phyloP scores from a whole-genome alignment of 495 filamentous ascomycete species.

The Tetracladium marchalianum region DNA sequence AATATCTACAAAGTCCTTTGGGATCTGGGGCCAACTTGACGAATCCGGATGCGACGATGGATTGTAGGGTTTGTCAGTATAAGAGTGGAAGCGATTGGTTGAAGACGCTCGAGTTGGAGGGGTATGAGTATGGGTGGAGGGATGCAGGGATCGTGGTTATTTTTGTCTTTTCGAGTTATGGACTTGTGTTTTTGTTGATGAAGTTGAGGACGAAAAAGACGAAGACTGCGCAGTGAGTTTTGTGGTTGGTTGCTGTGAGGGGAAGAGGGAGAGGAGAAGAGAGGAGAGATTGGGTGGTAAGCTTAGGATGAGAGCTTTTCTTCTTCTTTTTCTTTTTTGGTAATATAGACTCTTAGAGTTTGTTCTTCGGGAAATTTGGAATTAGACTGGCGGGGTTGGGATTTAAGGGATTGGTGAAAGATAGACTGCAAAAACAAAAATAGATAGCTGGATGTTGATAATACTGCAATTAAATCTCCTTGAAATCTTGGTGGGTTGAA shows the following conservation, averaged over 20 bases:
- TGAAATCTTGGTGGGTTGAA: no score
- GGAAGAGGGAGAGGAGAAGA: no score
- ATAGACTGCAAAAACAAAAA: no score
- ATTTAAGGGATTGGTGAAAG: no score
- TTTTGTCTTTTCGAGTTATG: slow-evolving; percentile 36
- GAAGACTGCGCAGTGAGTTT: slow-evolving; percentile 27
- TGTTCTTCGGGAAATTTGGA: no score
- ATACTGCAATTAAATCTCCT: no score
- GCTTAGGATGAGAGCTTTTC: no score
- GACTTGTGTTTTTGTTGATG: slow-evolving; percentile 38
- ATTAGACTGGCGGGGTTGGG: no score
- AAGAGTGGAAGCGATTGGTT: slow-evolving; percentile 46
- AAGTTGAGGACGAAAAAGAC: slow-evolving; percentile 33
- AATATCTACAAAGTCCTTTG: slow-evolving; percentile 16
- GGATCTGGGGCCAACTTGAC: slow-evolving; percentile 24
- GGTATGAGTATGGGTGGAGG: slow-evolving; percentile 49
- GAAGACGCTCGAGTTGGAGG: slow-evolving; percentile 17
- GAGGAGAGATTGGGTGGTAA: neutral
- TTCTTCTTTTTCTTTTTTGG: no score
- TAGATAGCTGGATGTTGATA: no score
- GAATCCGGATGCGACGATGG: slow-evolving; percentile 28
- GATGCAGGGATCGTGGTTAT: slow-evolving; percentile 40
- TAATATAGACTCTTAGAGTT: no score
- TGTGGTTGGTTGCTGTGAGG: no score
- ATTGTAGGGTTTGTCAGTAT: slow-evolving; percentile 57